phyloP scores from a whole-genome alignment of 73 alveolate genomes.

The Halteria grandinella region DNA sequence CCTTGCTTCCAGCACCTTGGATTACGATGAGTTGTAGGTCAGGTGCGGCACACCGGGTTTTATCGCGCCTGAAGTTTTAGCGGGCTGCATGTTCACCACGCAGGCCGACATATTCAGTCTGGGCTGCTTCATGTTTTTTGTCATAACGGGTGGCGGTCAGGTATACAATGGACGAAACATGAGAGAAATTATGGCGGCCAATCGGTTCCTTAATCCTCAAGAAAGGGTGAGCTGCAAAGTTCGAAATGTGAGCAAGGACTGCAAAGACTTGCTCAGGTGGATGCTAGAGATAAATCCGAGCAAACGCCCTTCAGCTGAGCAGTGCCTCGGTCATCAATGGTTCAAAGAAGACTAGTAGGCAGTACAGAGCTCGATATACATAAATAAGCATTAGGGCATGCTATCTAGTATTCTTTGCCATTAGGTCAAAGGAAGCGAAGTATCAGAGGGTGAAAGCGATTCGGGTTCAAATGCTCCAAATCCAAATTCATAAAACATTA shows the following conservation, averaged over 20 bases:
- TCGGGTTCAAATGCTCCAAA: too few relatives aligned
- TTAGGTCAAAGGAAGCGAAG: too few relatives aligned
- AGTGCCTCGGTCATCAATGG: constrained; percentile 33
- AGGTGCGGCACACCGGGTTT: constrained; percentile 98
- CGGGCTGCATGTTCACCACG: constrained; percentile 43
- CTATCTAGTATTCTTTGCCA: too few relatives aligned
- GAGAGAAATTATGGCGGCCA: neutral
- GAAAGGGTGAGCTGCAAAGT: neutral
- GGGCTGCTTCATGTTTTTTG: constrained; percentile 5
- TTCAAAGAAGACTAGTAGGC: constrained; percentile 37
- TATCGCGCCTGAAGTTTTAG: constrained; percentile 97
- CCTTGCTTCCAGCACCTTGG: neutral
- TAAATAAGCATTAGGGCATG: too few relatives aligned
- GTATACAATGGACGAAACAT: constrained; percentile 10
- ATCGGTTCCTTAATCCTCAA: neutral
- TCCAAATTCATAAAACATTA: too few relatives aligned
- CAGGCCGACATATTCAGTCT: constrained; percentile 45
- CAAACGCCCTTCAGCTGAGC: constrained; percentile 21
- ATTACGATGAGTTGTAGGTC: neutral
- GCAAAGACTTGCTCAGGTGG: constrained; percentile 14
- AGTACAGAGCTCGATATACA: neutral
- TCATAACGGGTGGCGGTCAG: constrained; percentile 15
- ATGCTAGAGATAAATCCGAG: neutral
- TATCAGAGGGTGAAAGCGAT: too few relatives aligned
- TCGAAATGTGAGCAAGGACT: neutral